Base-by-base conservation (phyloP, 192 early-diverging fungal genomes). In the Backusella tuberculispora region DNA sequence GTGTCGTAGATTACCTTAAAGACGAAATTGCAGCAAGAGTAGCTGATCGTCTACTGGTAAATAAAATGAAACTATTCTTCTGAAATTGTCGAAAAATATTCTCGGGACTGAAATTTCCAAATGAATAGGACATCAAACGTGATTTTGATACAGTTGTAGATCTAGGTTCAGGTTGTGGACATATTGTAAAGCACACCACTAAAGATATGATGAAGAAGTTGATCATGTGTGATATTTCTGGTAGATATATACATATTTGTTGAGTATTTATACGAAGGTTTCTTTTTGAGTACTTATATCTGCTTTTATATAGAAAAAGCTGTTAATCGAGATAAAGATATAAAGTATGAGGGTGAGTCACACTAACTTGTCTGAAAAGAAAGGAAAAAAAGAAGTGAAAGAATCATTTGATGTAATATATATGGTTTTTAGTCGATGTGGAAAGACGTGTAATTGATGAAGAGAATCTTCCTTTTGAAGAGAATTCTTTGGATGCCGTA, bases 21-120 rank as follows among this genome's bases (percentile, higher is more conserved):
- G 95, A 99, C 83, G 96, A 97, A 71, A 87, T 96, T 14, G 97
- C 97, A 15, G 88, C 88, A 44, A 83, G 95, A 21, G 82, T 99
- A 13, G 94, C 92, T 5, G 97, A 99, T 77, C 86, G 96, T 41
- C 79, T 98, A 41, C 73, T 97, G 86, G 92, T 93, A 82, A 77
- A 46, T 4, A 8, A 41, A 34, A 34, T 4, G 10, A 29, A 9
- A 29, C 21, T 19, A 6, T 3, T 6, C 3, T 12, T 40, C 8
- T 53, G 10, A 24, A 15, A 44, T 53, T 13, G 5, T 15, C 37
- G 42, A 41, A 7, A 41, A 24, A 37, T 3, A 56, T 24, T 56
- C 53, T 67, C n/a, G 38, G 19, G 17, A 67, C 65, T 41, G 38
- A 21, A 13, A 10, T 17, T 53, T 14, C 64, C 38, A 47, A 50